These are phyloP conservation scores for Trapa incisa DNA, from an alignment of 345 rosid species.

Conservation along the genomic window DNA sequence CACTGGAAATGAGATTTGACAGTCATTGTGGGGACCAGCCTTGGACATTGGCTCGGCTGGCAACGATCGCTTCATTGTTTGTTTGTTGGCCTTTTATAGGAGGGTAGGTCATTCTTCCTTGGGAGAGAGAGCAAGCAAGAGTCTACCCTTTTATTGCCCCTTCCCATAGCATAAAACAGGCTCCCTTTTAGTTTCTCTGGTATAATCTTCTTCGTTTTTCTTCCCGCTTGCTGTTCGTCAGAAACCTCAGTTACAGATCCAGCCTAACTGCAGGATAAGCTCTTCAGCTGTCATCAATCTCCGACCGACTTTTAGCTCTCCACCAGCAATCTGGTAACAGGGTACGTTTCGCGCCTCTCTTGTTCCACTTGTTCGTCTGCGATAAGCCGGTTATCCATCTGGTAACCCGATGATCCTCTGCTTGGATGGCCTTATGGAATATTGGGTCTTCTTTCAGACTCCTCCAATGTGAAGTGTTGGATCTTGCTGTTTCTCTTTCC, in stretches of 20 bases:
- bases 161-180: too few species aligned
- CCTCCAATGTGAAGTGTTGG: not conserved
- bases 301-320: too few species aligned
- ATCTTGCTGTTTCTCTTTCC: not conserved
- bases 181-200: too few species aligned
- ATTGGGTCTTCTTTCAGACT: not conserved
- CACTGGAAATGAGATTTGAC: too few species aligned
- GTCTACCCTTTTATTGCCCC: too few species aligned
- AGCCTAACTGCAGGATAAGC: not conserved
- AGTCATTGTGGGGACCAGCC: conserved; percentile 31
- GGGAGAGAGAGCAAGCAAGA: too few species aligned
- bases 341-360: not conserved
- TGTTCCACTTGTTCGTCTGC: not conserved
- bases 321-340: not conserved
- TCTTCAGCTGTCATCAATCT: too few species aligned
- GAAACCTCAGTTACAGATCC: not conserved
- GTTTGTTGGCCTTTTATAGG: too few species aligned
- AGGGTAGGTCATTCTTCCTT: too few species aligned
- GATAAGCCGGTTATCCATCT: not conserved
- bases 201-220: not conserved
- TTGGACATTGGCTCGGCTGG: conserved; percentile 15
- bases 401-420: not conserved
- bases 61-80: too few species aligned
- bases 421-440: not conserved
- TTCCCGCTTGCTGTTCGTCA: not conserved